These are phyloP conservation scores for Fusarium stilboides DNA, from an alignment of 2,329 filamentous ascomycete genomes.

Conservation along the genomic window DNA sequence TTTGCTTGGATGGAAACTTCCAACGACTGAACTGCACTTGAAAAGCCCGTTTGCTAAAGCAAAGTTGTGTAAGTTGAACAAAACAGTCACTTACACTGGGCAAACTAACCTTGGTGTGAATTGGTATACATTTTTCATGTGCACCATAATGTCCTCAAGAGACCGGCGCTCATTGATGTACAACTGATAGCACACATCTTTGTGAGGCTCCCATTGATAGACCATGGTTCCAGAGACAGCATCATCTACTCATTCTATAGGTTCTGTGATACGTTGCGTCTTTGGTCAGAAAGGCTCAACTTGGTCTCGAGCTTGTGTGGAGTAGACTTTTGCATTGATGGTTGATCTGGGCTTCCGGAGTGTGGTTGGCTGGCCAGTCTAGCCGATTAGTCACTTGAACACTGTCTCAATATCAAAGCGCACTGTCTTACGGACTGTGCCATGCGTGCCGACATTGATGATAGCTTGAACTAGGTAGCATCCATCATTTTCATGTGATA, in stretches of 20 bases:
- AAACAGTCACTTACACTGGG: conserved; percentile 14
- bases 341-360: conserved; percentile 48
- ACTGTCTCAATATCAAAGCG: neutral
- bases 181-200: conserved; percentile 67
- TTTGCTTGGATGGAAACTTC: conserved; percentile 83
- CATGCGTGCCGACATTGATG: neutral
- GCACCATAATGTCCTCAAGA: conserved; percentile 81
- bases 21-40: conserved; percentile 84
- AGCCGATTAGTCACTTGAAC: conserved; percentile 19
- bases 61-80: conserved; percentile 23
- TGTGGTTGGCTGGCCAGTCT: conserved; percentile 8
- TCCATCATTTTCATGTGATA: conserved; percentile 20
- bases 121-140: conserved; percentile 74
- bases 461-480: neutral
- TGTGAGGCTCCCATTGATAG: conserved; percentile 64
- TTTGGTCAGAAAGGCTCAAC: conserved; percentile 47
- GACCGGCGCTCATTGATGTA: conserved; percentile 84
- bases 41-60: conserved; percentile 78
- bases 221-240: conserved; percentile 56
- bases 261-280: conserved; percentile 40
- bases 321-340: conserved; percentile 49
- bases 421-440: conserved; percentile 2
- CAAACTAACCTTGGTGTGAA: conserved; percentile 73
- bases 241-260: conserved; percentile 31
- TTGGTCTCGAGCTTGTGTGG: conserved; percentile 41